phyloP scores from a whole-genome alignment of 139 green algal genomes.

The Trebouxia sp. region DNA sequence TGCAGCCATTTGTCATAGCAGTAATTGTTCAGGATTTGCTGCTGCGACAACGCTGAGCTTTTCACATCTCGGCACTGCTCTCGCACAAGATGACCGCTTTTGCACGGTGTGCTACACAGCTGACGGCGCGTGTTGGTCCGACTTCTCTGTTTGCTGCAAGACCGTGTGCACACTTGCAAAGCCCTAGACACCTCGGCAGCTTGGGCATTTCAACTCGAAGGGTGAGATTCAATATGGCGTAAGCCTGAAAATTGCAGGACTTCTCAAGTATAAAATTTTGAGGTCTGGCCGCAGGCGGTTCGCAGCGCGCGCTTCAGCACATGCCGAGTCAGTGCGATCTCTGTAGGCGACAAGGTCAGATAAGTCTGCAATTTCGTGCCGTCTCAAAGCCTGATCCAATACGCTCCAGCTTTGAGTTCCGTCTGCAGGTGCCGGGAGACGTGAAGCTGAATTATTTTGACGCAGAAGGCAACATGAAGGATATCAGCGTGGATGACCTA shows the following conservation, averaged over 20 bases:
- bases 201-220: no score
- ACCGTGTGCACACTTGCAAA: not conserved
- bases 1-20: no score
- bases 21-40: not conserved
- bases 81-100: not conserved
- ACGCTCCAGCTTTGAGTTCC: not conserved
- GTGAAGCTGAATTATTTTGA: constrained; percentile 89
- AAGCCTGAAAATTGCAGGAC: no score
- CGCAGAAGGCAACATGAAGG: constrained; percentile 87
- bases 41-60: not conserved
- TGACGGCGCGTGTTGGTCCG: not conserved
- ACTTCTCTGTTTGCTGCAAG: not conserved
- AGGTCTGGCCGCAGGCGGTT: not conserved
- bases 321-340: constrained; percentile 12
- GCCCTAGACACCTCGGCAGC: not conserved
- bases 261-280: no score
- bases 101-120: not conserved
- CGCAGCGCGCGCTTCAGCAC: not conserved
- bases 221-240: no score
- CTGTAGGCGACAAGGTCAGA: constrained; percentile 17
- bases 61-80: not conserved
- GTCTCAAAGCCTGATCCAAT: no score
- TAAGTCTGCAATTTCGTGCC: no score
- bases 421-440: constrained; percentile 55
- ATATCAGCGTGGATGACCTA: constrained; percentile 75